Conservation (phyloP, 192 early-diverging fungal species). For the Coemansia sp. region DNA sequence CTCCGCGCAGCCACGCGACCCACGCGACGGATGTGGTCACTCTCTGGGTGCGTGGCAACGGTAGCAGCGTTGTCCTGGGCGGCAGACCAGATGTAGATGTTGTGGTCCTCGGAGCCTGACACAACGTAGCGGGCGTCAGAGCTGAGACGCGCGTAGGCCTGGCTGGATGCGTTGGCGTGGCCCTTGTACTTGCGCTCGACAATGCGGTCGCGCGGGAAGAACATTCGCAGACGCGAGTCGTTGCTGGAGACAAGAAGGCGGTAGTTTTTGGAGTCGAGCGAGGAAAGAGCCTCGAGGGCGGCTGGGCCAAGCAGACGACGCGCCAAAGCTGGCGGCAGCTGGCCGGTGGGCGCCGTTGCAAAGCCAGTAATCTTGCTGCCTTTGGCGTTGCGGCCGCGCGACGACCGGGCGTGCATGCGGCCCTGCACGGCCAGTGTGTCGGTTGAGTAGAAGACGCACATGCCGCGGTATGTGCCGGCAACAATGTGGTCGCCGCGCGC, state of each 20-base stretch:
- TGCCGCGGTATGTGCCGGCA: conserved; percentile 74
- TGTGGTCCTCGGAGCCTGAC: conserved; percentile 77
- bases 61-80: conserved; percentile 56
- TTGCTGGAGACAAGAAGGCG: conserved; percentile 62
- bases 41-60: conserved; percentile 41
- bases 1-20: conserved; percentile 26
- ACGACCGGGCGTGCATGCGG: conserved; percentile 70
- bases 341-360: conserved; percentile 37
- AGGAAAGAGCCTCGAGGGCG: background rate
- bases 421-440: conserved; percentile 79
- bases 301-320: conserved; percentile 33
- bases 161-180: conserved; percentile 65
- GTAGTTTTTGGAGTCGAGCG: background rate
- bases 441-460: conserved; percentile 82
- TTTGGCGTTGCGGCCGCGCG: conserved; percentile 60
- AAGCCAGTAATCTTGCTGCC: conserved; percentile 85
- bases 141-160: conserved; percentile 76
- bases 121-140: conserved; percentile 79
- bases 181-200: conserved; percentile 84
- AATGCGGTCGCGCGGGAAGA: conserved; percentile 72
- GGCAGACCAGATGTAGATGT: conserved; percentile 69
- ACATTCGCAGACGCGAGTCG: conserved; percentile 81
- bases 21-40: conserved; percentile 38
- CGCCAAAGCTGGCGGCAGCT: conserved; percentile 51
- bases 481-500: conserved; percentile 68